Evolutionary conservation across 2,329 filamentous ascomycete genomes (phyloP).

Genomic region (Monilinia polystroma): DNA sequence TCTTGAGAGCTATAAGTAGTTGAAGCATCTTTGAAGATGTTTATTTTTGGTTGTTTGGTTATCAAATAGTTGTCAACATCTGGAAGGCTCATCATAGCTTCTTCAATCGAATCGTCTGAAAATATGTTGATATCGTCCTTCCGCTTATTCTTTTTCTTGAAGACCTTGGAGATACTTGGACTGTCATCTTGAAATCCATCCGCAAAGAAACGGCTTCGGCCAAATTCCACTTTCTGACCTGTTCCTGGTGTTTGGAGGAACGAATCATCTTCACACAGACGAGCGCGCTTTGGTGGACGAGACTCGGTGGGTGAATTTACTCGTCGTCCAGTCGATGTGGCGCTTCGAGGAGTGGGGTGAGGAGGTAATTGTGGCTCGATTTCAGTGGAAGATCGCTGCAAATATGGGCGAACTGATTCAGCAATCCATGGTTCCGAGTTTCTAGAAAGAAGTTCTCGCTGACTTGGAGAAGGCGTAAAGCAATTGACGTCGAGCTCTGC

Average conservation of each 20-base stretch:
- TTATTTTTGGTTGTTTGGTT: constrained; percentile 30
- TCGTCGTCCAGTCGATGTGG: constrained; percentile 44
- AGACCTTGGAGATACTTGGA: constrained; percentile 42
- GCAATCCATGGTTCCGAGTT: constrained; percentile 57
- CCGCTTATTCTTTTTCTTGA: constrained; percentile 43
- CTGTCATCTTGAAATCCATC: constrained; percentile 40
- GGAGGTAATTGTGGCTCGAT: constrained; percentile 40
- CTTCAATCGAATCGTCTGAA: constrained; percentile 53
- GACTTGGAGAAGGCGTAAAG: constrained; percentile 65
- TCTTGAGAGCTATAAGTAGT: constrained; percentile 6
- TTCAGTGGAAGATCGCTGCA: constrained; percentile 32
- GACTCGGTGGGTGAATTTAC: constrained; percentile 44
- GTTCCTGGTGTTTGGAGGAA: constrained; percentile 33
- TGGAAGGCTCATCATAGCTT: constrained; percentile 48
- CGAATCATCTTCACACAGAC: constrained; percentile 50
- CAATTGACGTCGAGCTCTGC: constrained; percentile 67
- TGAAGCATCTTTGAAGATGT: constrained; percentile 27
- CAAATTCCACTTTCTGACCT: constrained; percentile 38
- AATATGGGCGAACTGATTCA: constrained; percentile 43
- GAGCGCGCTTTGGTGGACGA: constrained; percentile 50
- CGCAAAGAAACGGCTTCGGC: constrained; percentile 51
- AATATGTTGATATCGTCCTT: constrained; percentile 49
- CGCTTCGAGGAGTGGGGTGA: constrained; percentile 42
- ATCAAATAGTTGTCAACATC: constrained; percentile 37
- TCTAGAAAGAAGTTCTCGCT: constrained; percentile 56